A percentile compares a stretch with the other conserved stretches of the same genome.
phyloP scores from a whole-genome alignment of 495 filamentous ascomycete genomes.

The Rostrohypoxylon terebratum region DNA sequence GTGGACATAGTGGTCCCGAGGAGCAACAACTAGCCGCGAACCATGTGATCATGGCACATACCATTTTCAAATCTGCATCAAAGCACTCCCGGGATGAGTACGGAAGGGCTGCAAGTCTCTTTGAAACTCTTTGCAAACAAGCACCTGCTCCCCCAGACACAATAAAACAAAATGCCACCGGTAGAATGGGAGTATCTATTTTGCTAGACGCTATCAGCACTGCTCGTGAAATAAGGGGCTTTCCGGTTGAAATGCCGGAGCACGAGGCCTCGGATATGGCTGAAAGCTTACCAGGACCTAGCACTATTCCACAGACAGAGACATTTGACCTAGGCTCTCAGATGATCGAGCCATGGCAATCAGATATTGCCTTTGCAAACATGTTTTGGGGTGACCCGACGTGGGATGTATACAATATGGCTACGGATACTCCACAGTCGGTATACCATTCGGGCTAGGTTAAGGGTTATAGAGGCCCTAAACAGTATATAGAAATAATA shows the following conservation, averaged over 20 bases:
- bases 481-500: conserved; percentile 14
- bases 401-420: conserved; percentile 37
- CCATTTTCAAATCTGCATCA: conserved; percentile 39
- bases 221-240: conserved; percentile 34
- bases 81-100: conserved; percentile 39
- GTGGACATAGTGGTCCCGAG: conserved; percentile 34
- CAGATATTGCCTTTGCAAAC: conserved; percentile 39
- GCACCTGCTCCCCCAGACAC: conserved; percentile 27
- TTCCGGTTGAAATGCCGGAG: conserved; percentile 15
- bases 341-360: conserved; percentile 37
- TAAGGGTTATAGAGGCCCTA: conserved; percentile 15
- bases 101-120: conserved; percentile 32
- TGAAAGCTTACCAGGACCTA: conserved; percentile 4
- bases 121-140: conserved; percentile 46
- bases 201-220: conserved; percentile 38
- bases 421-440: conserved; percentile 16
- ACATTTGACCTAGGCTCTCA: conserved; percentile 16
- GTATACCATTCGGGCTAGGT: conserved; percentile 23
- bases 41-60: conserved; percentile 46
- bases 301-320: conserved; percentile 8
- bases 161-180: conserved; percentile 4
- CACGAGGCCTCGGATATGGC: conserved; percentile 19
- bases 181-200: conserved; percentile 42
- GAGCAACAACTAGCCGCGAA: conserved; percentile 49
- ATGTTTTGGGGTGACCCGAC: conserved; percentile 43